These are phyloP conservation scores for Yamadazyma siamensis DNA, from an alignment of 1,139 yeast genomes.

Conservation along the genomic window DNA sequence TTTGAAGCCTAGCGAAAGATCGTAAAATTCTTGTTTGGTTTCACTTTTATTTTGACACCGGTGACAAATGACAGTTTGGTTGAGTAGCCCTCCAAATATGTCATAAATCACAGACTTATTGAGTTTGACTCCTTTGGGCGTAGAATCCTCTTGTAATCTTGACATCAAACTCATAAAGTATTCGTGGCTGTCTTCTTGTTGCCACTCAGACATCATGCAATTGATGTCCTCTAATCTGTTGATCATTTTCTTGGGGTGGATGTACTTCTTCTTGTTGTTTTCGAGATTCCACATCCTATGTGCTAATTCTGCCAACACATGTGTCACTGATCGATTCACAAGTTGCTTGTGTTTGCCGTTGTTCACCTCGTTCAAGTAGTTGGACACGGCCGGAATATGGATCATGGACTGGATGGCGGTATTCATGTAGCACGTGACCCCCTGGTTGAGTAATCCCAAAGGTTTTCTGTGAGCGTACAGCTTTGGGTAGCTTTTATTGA, in stretches of 20 bases:
- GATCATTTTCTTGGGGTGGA: constrained; percentile 74
- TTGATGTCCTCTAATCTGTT: constrained; percentile 77
- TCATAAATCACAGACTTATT: constrained; percentile 83
- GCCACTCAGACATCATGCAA: constrained; percentile 96
- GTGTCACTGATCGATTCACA: constrained; percentile 60
- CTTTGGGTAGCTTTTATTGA: constrained; percentile 60
- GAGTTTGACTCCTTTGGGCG: constrained; percentile 82
- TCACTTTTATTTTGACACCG: constrained; percentile 78
- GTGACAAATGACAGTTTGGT: constrained; percentile 81
- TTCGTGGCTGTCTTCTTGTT: constrained; percentile 97
- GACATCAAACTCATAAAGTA: constrained; percentile 89
- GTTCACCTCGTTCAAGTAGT: constrained; percentile 67
- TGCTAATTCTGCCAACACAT: constrained; percentile 68
- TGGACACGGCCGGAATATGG: constrained; percentile 88
- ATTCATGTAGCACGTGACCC: constrained; percentile 96
- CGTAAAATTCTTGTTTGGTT: constrained; percentile 93
- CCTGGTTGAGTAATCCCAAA: constrained; percentile 80
- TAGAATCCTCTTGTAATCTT: constrained; percentile 85
- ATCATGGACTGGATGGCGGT: constrained; percentile 88
- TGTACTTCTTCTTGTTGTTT: constrained; percentile 35
- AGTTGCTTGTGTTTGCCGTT: constrained; percentile 48
- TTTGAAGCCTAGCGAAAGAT: constrained; percentile 71
- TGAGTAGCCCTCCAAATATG: constrained; percentile 86
- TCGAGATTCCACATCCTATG: constrained; percentile 61
- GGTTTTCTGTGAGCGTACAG: constrained; percentile 45